Percentiles rank a stretch among this genome's conserved stretches.
Evolutionary conservation across 2,329 filamentous ascomycete species (phyloP).

Genomic region (Blumeria graminis): DNA sequence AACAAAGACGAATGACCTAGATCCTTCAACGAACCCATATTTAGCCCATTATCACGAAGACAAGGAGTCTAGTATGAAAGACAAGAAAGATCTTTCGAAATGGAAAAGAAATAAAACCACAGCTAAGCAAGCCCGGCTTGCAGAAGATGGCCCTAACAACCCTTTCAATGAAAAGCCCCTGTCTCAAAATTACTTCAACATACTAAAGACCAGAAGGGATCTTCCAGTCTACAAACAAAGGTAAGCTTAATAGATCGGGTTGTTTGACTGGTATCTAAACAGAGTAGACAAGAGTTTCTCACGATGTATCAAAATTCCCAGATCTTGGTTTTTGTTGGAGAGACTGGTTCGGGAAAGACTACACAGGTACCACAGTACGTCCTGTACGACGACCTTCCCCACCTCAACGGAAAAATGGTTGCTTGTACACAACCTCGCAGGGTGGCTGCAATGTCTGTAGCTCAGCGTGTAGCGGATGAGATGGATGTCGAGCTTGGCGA

Average conservation of each 20-base stretch:
- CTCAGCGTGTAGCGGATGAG: constrained; percentile 90
- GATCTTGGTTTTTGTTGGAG: constrained; percentile 94
- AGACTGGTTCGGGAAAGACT: constrained; percentile 97
- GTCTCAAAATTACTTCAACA: constrained; percentile 69
- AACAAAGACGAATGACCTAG: constrained; percentile 18
- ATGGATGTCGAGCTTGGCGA: constrained; percentile 83
- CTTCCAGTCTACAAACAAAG: constrained; percentile 84
- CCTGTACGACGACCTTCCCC: constrained; percentile 84
- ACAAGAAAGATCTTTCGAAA: constrained; percentile 25
- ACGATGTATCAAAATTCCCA: constrained; percentile 80
- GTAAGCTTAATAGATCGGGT: constrained; percentile 19
- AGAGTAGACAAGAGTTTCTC: constrained; percentile 64
- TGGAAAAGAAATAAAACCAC: constrained; percentile 66
- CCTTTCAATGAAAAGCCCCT: constrained; percentile 62
- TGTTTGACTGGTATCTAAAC: background rate
- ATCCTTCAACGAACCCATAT: constrained; percentile 54
- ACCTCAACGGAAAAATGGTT: constrained; percentile 66
- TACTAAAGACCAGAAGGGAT: constrained; percentile 59
- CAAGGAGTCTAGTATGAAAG: constrained; percentile 8
- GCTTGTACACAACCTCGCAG: constrained; percentile 94
- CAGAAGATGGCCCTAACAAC: constrained; percentile 62
- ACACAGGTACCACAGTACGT: constrained; percentile 98
- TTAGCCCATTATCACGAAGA: constrained; percentile 66
- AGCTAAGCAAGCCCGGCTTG: constrained; percentile 42
- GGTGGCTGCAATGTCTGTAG: constrained; percentile 96